Base-by-base conservation (phyloP, 768 basidiomycete species). In the Lactifluus piperatus region DNA sequence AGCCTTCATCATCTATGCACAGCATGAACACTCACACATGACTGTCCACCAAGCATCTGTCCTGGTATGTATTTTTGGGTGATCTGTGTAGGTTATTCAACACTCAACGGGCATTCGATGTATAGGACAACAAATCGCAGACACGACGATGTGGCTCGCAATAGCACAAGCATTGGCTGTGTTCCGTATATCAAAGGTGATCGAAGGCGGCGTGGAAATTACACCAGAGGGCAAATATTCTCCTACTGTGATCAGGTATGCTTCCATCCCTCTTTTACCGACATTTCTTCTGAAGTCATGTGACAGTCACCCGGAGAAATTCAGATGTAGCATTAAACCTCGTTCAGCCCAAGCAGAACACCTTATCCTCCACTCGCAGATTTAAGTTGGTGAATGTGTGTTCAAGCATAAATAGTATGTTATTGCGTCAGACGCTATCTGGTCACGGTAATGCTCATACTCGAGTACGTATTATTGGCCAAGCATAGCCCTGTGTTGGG, bases 111-210 rank as follows among this genome's bases (percentile, higher is more conserved):
- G 9, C 26, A 48, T 39, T 14, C 3, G 34, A 48, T 7, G 9
- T 18, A 41, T 39, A 46, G 61, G 61, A n/a, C 7, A n/a, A 18
- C 39, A 58, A 49, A 49, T 63, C 22, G 53, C 62, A 10, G 62
- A 63, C 7, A 26, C 53, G 10, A 54, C 53, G 0, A 16, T 63
- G n/a, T 63, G 57, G 57, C 49, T 56, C 44, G 22, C 49, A 30
- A 50, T 58, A 4, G 50, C 62, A 9, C 57, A 48, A 18, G 22
- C 47, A 11, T 27, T 57, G n/a, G 30, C 56, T 26, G 61, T 54
- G n/a, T 57, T 62, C 56, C 41, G 52, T 41, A 37, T 62, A 37
- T 54, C 56, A n/a, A 53, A 43, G 46, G 48, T 53, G 6, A 26
- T 44, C n/a, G 61, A 62, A n/a, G 29, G 29, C 2, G 61, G 61